phyloP scores from a whole-genome alignment of 2,329 filamentous ascomycete species.

The Epichloe uncinata region DNA sequence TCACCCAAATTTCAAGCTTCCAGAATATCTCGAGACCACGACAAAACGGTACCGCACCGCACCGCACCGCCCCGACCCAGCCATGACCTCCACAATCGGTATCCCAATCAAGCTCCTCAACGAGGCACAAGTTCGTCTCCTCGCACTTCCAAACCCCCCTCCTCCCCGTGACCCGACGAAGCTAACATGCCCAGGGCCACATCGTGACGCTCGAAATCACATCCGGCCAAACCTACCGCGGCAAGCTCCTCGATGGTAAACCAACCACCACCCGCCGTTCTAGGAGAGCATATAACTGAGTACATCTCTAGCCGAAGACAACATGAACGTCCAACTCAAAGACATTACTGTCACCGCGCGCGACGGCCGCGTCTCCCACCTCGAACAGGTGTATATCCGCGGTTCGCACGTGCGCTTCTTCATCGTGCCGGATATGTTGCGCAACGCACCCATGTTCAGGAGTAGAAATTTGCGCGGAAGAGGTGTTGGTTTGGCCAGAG shows the following conservation, averaged over 20 bases:
- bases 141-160: neutral
- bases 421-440: slow-evolving; percentile 96
- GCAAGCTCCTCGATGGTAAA: slow-evolving; percentile 89
- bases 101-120: slow-evolving; percentile 99
- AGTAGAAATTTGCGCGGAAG: slow-evolving; percentile 79
- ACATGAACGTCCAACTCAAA: slow-evolving; percentile 99
- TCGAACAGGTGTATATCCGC: slow-evolving; percentile 97
- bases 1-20: neutral
- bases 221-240: slow-evolving; percentile 75
- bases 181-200: slow-evolving; percentile 56
- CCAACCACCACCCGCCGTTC: neutral
- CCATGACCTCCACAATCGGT: slow-evolving; percentile 93
- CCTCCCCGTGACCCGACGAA: neutral
- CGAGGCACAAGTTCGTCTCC: slow-evolving; percentile 67
- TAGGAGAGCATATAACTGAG: neutral
- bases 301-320: slow-evolving; percentile 67
- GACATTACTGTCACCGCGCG: slow-evolving; percentile 97
- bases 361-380: slow-evolving; percentile 92
- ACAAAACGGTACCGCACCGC: neutral
- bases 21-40: neutral
- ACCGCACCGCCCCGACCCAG: too few species aligned
- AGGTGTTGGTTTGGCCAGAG: slow-evolving; percentile 91
- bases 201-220: slow-evolving; percentile 93
- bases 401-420: slow-evolving; percentile 97
- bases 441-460: slow-evolving; percentile 97